These are phyloP conservation scores for Beauveria caledonica DNA, from an alignment of 2,329 filamentous ascomycete genomes.

Conservation along the genomic window DNA sequence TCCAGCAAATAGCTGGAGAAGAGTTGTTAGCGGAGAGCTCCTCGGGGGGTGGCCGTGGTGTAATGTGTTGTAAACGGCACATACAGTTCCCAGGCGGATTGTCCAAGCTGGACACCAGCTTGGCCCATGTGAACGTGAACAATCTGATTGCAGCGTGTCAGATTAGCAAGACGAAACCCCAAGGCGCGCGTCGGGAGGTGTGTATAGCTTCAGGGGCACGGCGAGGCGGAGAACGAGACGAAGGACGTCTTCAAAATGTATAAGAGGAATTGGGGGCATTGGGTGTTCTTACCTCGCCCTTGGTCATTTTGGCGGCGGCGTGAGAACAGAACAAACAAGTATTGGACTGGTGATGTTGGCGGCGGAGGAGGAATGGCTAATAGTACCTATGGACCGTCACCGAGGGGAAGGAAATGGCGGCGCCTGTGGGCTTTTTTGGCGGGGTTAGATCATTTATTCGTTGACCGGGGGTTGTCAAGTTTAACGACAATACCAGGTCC, in stretches of 20 bases:
- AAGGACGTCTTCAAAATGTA: background rate
- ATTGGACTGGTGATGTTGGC: constrained; percentile 16
- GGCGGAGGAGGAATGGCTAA: constrained; percentile 16
- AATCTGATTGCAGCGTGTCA: constrained; percentile 34
- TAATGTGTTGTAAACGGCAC: constrained; percentile 24
- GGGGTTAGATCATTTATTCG: constrained; percentile 20
- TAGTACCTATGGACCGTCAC: constrained; percentile 9
- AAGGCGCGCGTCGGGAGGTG: constrained; percentile 2
- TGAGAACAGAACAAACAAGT: constrained; percentile 16
- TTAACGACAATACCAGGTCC: background rate
- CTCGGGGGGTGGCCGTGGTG: constrained; percentile 1
- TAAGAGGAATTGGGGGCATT: background rate
- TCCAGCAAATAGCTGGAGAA: constrained; percentile 58
- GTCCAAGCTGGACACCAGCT: constrained; percentile 66
- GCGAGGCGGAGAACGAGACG: constrained; percentile 9
- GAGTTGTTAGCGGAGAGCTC: background rate
- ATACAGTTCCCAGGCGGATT: constrained; percentile 70
- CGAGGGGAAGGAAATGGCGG: constrained; percentile 20
- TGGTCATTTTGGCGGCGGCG: constrained; percentile 34
- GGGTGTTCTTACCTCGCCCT: constrained; percentile 43
- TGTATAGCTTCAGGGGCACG: constrained; percentile 9
- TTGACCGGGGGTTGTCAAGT: constrained; percentile 11
- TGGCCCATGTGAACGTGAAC: constrained; percentile 58
- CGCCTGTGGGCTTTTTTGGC: constrained; percentile 16
- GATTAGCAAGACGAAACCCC: constrained; percentile 11